Evolutionary conservation across 2,329 filamentous ascomycete species (phyloP), one percentile per base, ranked within the genome.

Genomic region (Ascochyta lentis): DNA sequence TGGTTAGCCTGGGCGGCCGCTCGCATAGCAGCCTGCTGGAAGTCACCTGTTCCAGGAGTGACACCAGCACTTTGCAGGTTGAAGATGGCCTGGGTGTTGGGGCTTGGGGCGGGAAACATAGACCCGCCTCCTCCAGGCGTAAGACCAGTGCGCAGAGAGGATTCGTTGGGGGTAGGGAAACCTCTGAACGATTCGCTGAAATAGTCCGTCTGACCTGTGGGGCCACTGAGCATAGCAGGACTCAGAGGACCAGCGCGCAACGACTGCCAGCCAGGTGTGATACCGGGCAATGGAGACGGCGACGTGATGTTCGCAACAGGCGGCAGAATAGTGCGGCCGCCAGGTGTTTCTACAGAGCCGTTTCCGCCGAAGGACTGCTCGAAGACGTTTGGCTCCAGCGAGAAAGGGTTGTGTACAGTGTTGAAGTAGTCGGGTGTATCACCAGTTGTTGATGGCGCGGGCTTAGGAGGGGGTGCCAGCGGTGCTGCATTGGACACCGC

Each of bases 131-230:
- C 94, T 58, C 95, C 95, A 44, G 95, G 95, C 49, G 95, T 98
- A 64, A 98, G 79, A 53, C 95, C 95, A 57, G 92, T 95, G 58
- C 95, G 85, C 48, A 98, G 80, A 3, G 92, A 96, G 7, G 94
- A 98, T 78, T 99, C 95, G 85, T 97, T 97, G 0, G 94, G 94
- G 4, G 95, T 98, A 4, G 92, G 91, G 71, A 96, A 96, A 66
- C 92, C 88, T 63, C 90, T 86, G 61, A 96, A 89, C 48, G 88
- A 88, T 69, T 96, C 92, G 65, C 86, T 85, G 73, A 97, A 96
- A 78, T 97, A 98, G 73, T 97, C 92, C 74, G 85, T 89, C 51
- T 79, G 77, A 40, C 80, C 81, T 22, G 85, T 82, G 37, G 86
- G 95, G 23, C 92, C 95, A 42, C 92, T 91, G 52, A 99, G 87